Evolutionary conservation across 306 rosid genomes (phyloP).

Genomic region (Ormosia semicastrata): DNA sequence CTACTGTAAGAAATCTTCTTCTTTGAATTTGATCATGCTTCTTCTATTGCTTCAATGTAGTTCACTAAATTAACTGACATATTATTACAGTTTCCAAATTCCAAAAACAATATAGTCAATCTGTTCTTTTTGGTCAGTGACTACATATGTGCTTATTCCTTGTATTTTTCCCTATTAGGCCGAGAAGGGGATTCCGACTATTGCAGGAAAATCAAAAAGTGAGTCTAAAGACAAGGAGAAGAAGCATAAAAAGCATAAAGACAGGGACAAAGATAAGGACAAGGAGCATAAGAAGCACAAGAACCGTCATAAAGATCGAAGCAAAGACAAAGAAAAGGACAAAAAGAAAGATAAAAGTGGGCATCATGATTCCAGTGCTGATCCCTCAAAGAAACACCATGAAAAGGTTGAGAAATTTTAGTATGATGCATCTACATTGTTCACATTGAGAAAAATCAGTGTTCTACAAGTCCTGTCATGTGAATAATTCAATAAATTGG

Average conservation of each 20-base stretch:
- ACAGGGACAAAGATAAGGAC: slow-evolving; percentile 80
- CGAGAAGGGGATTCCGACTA: slow-evolving; percentile 84
- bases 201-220: slow-evolving; percentile 74
- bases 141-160: neutral
- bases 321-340: slow-evolving; percentile 90
- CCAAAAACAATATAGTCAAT: neutral
- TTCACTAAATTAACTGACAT: slow-evolving; percentile 11
- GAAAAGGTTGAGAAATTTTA: slow-evolving; percentile 72
- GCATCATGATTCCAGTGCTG: slow-evolving; percentile 79
- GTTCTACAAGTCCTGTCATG: slow-evolving; percentile 1
- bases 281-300: slow-evolving; percentile 92
- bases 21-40: slow-evolving; percentile 5
- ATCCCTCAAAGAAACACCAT: slow-evolving; percentile 84
- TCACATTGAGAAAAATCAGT: neutral
- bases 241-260: slow-evolving; percentile 88
- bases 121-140: neutral
- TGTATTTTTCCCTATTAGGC: slow-evolving; percentile 42
- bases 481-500: neutral
- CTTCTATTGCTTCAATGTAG: no score
- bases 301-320: slow-evolving; percentile 77
- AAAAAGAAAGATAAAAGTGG: slow-evolving; percentile 86
- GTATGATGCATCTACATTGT: slow-evolving; percentile 23
- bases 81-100: neutral
- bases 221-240: slow-evolving; percentile 88
- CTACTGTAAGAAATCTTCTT: slow-evolving; percentile 60